Conservation (phyloP, 169 alveolate species). For the Plasmodium knowlesi region DNA sequence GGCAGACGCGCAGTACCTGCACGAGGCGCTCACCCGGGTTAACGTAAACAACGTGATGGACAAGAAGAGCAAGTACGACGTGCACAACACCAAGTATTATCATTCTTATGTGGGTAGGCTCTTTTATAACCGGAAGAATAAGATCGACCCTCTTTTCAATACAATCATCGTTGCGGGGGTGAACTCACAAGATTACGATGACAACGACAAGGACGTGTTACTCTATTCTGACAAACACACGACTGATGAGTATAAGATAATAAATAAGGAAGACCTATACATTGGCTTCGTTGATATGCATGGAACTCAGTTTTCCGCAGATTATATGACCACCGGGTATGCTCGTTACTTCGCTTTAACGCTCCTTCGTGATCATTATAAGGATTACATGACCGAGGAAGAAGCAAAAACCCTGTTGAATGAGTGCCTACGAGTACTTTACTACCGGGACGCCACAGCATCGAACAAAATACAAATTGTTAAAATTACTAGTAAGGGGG, state of each 20-base stretch:
- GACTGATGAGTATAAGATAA: conserved; percentile 57
- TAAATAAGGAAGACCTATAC: conserved; percentile 65
- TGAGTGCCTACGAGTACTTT: conserved; percentile 77
- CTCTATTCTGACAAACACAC: conserved; percentile 4
- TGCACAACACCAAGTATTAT: conserved; percentile 26
- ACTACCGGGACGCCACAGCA: conserved; percentile 46
- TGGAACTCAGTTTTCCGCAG: conserved; percentile 78
- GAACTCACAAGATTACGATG: conserved; percentile 77
- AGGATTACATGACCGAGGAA: conserved; percentile 79
- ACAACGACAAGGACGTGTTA: conserved; percentile 56
- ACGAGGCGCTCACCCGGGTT: conserved; percentile 45
- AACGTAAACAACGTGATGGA: conserved; percentile 44
- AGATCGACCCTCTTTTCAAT: conserved; percentile 77
- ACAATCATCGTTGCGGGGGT: conserved; percentile 78
- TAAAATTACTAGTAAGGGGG: conserved; percentile 69
- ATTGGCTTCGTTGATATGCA: conserved; percentile 78
- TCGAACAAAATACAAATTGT: conserved; percentile 67
- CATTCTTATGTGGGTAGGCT: conserved; percentile 59
- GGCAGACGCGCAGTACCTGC: conserved; percentile 70
- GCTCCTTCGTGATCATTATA: conserved; percentile 76
- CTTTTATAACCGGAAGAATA: conserved; percentile 75
- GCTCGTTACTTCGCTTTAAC: conserved; percentile 79
- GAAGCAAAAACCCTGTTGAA: conserved; percentile 76
- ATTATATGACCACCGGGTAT: conserved; percentile 79
- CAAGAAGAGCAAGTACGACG: conserved; percentile 42